Percentiles rank a stretch among this genome's conserved stretches.
These are phyloP conservation scores for Colletotrichum gigasporum DNA, from an alignment of 2,329 filamentous ascomycete species.

Conservation along the genomic window DNA sequence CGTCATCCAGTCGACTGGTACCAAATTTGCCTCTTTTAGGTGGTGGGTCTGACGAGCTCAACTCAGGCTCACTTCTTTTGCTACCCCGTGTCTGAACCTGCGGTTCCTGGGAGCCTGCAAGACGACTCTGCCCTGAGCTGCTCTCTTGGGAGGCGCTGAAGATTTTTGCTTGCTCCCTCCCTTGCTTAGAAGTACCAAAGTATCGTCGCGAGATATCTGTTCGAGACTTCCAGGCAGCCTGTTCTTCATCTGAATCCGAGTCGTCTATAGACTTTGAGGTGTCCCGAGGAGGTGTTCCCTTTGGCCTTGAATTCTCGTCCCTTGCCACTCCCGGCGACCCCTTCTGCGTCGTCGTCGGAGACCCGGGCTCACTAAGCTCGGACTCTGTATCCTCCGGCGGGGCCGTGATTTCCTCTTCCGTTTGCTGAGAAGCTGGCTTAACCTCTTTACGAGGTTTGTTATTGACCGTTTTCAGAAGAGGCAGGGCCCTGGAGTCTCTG, in stretches of 20 bases:
- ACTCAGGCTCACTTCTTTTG: conserved; percentile 7
- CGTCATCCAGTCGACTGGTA: not conserved
- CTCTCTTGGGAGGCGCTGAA: conserved; percentile 7
- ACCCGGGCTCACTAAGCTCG: conserved; percentile 6
- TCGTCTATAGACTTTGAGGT: not conserved
- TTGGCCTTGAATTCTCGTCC: not conserved
- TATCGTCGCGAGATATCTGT: conserved; percentile 1
- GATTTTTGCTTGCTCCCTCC: not conserved
- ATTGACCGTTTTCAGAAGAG: not conserved
- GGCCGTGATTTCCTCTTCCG: not conserved
- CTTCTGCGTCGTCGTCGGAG: not conserved
- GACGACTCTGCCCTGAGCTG: not conserved
- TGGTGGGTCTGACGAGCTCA: not conserved
- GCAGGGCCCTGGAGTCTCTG: not conserved
- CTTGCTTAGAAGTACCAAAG: conserved; percentile 6
- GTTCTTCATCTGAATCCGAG: conserved; percentile 1
- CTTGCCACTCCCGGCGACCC: not conserved
- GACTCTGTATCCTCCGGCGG: conserved; percentile 4
- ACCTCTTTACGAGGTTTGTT: not conserved
- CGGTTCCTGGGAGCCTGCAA: not conserved
- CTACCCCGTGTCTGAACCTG: not conserved
- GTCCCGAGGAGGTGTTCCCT: not conserved
- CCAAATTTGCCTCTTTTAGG: conserved; percentile 1
- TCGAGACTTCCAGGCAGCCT: not conserved
- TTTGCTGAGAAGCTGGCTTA: not conserved